phyloP scores from a whole-genome alignment of 2,329 filamentous ascomycete genomes.

The Proliferodiscus dingleyae region DNA sequence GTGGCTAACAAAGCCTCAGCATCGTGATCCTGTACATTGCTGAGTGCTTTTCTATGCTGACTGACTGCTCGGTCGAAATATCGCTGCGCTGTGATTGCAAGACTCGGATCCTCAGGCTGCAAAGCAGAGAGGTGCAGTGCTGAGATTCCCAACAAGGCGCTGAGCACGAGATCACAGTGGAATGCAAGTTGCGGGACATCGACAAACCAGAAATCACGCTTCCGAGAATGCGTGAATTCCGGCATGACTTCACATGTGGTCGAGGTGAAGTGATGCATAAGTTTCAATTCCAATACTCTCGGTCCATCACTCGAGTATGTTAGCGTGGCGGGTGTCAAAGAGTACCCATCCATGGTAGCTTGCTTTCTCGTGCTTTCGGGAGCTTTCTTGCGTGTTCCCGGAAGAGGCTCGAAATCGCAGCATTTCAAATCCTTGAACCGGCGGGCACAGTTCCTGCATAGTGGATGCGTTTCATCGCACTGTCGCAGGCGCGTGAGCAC shows the following conservation, averaged over 20 bases:
- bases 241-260: constrained; percentile 10
- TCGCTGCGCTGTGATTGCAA: constrained; percentile 7
- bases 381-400: background rate
- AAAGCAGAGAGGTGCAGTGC: constrained; percentile 11
- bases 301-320: background rate
- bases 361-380: background rate
- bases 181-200: constrained; percentile 18
- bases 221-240: background rate
- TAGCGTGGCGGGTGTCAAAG: background rate
- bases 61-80: constrained; percentile 15
- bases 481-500: background rate
- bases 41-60: constrained; percentile 9
- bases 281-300: background rate
- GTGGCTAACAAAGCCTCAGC: constrained; percentile 12
- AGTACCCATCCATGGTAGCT: background rate
- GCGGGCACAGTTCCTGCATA: constrained; percentile 1
- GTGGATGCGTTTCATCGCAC: background rate
- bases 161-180: constrained; percentile 14
- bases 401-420: background rate
- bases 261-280: constrained; percentile 6
- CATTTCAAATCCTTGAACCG: background rate
- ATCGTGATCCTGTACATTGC: background rate
- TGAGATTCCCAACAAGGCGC: constrained; percentile 13
- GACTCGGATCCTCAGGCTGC: constrained; percentile 2
- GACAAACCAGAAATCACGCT: constrained; percentile 9